A percentile compares a stretch with the other conserved stretches of the same genome.
Conservation (phyloP, 106 monocot genomes). For the Agapanthus africanus region DNA sequence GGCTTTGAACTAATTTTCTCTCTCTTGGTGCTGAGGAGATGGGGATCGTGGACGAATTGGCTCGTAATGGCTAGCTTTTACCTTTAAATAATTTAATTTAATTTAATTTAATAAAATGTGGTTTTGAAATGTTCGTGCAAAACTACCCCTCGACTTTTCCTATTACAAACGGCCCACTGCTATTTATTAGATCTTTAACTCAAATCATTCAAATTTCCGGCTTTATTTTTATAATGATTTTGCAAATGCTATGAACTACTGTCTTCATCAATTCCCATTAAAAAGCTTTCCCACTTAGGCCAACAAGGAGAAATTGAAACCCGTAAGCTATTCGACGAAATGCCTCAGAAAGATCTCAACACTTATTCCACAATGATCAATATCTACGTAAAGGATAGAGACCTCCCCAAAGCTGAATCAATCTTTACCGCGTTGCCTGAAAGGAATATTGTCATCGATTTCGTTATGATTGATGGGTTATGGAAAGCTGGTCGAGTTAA, state of each 20-base stretch:
- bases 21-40: background rate
- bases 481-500: slow-evolving; percentile 20
- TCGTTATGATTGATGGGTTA: slow-evolving; percentile 36
- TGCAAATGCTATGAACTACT: too few species aligned
- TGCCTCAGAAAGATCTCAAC: slow-evolving; percentile 28
- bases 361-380: slow-evolving; percentile 33
- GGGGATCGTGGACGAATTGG: background rate
- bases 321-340: slow-evolving; percentile 28
- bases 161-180: too few species aligned
- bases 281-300: too few species aligned
- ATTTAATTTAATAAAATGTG: too few species aligned
- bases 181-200: too few species aligned
- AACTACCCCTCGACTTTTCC: too few species aligned
- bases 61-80: background rate
- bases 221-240: too few species aligned
- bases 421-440: slow-evolving; percentile 17
- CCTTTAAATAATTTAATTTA: too few species aligned
- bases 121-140: too few species aligned
- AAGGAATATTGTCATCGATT: slow-evolving; percentile 28
- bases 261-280: too few species aligned
- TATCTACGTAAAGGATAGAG: slow-evolving; percentile 20
- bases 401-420: slow-evolving; percentile 18
- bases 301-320: slow-evolving; percentile 12
- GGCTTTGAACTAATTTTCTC: background rate
- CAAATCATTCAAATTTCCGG: too few species aligned